phyloP scores from a whole-genome alignment of 148 eudicot genomes.

The Camellia sinensis region DNA sequence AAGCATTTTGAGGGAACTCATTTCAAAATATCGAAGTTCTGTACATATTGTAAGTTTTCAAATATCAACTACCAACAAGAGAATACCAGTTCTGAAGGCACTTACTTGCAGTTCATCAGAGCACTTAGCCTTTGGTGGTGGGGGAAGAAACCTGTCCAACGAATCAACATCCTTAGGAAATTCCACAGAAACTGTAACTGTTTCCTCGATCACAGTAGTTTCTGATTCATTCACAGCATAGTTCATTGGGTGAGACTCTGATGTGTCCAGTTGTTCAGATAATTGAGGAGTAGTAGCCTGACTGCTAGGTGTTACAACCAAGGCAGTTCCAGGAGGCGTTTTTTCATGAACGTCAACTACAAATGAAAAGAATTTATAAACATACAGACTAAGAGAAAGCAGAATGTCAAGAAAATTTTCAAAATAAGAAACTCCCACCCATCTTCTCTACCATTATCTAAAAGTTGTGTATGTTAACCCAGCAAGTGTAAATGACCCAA shows the following conservation, averaged over 20 bases:
- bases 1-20: too few species aligned
- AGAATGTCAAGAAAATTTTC: not conserved
- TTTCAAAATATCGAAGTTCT: not conserved
- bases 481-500: not conserved
- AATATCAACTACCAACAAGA: constrained; percentile 26
- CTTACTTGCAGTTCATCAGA: constrained; percentile 74
- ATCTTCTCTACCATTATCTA: not conserved
- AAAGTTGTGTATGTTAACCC: not conserved
- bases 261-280: constrained; percentile 30
- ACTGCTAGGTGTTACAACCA: constrained; percentile 5
- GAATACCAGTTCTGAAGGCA: constrained; percentile 9
- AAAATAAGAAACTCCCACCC: not conserved
- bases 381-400: not conserved
- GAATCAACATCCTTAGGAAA: constrained; percentile 42
- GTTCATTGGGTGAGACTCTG: constrained; percentile 34
- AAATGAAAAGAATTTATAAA: not conserved
- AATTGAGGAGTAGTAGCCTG: constrained; percentile 42
- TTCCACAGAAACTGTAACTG: constrained; percentile 27
- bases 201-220: constrained; percentile 32
- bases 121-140: constrained; percentile 63
- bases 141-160: constrained; percentile 65
- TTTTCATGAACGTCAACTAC: constrained; percentile 14
- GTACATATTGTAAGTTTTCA: not conserved
- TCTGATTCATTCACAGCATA: constrained; percentile 34
- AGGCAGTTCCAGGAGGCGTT: constrained; percentile 4